These are phyloP conservation scores for Exophiala sp. DNA, from an alignment of 2,329 filamentous ascomycete genomes.

Conservation along the genomic window DNA sequence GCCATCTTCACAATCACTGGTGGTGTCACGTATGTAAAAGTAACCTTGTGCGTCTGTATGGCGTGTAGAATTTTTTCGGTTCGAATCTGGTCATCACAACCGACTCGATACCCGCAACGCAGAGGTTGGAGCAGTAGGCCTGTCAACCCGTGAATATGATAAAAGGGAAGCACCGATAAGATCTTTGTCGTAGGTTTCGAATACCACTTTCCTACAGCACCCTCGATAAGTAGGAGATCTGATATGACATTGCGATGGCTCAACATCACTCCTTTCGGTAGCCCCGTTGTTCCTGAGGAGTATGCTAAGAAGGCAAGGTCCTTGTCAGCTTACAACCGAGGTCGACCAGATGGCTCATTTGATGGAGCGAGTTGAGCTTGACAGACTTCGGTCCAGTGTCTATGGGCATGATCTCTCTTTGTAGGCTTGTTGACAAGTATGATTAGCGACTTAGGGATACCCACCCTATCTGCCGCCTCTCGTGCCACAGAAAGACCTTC, in stretches of 20 bases:
- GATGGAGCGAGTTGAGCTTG: constrained; percentile 60
- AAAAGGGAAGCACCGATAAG: constrained; percentile 79
- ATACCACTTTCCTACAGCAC: constrained; percentile 50
- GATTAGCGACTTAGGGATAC: constrained; percentile 68
- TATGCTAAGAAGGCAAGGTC: constrained; percentile 85
- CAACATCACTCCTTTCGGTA: constrained; percentile 88
- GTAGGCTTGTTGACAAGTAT: constrained; percentile 69
- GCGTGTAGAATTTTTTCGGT: constrained; percentile 69
- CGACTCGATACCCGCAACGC: constrained; percentile 61
- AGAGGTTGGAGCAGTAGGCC: constrained; percentile 68
- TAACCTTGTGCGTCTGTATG: constrained; percentile 72
- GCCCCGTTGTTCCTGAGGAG: constrained; percentile 82
- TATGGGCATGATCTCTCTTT: constrained; percentile 58
- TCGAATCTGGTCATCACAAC: constrained; percentile 79
- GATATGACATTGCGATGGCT: constrained; percentile 78
- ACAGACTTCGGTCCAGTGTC: constrained; percentile 70
- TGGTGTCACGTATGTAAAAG: constrained; percentile 77
- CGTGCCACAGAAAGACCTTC: constrained; percentile 61
- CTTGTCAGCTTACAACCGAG: constrained; percentile 62
- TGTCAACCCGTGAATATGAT: constrained; percentile 83
- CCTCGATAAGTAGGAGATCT: constrained; percentile 61
- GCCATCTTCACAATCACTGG: constrained; percentile 76
- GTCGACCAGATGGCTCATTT: constrained; percentile 57
- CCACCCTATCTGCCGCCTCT: constrained; percentile 66
- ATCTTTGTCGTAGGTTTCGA: constrained; percentile 65